Evolutionary conservation across 768 basidiomycete genomes (phyloP), one percentile per base, ranked within the genome.

Genomic region (Lactarius quietus): DNA sequence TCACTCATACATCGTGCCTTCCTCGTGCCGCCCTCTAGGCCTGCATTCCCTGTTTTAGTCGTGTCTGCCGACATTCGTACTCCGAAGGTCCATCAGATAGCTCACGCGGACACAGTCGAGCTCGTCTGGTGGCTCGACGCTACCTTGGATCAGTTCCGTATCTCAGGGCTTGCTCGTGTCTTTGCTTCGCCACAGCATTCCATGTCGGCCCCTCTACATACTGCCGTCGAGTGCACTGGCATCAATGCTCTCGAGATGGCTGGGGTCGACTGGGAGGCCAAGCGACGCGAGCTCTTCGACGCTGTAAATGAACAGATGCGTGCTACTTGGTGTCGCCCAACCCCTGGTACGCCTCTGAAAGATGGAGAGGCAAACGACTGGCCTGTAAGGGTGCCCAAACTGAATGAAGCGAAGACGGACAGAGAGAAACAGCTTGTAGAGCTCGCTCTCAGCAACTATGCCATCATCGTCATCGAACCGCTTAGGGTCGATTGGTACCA

Each of bases 41-140:
- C 84, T 1, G 68, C 77, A 31, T 77, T 84, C 4, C 88, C 90
- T 0, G 77, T 93, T 6, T 73, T 94, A 67, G 70, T 92, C 52
- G 78, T 82, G 56, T 84, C 87, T 15, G 91, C 91, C 55, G 92
- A 93, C 76, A 73, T 87, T 54, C 88, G 92, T 29, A 81, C 86
- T 2, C 85, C 86, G 26, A 94, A 94, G 70, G 80, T 84, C 38
- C 55, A 74, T 1, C 86, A 92, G 68, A 76, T 92, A 55, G 77
- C 76, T 28, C 71, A 78, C 41, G 79, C 78, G 62, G 72, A 80
- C 12, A 73, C 78, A 51, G 82, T 87, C 66, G 88, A 93, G 73
- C 68, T 88, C 51, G 83, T 80, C 14, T 93, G 89, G 86, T 95
- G 91, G 90, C 82, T 87, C 59, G 79, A 82, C 35, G 81, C 82